A percentile compares a stretch with the other conserved stretches of the same genome.
Evolutionary conservation across 1,139 yeast species (phyloP).

Genomic region (Pichia terricola): DNA sequence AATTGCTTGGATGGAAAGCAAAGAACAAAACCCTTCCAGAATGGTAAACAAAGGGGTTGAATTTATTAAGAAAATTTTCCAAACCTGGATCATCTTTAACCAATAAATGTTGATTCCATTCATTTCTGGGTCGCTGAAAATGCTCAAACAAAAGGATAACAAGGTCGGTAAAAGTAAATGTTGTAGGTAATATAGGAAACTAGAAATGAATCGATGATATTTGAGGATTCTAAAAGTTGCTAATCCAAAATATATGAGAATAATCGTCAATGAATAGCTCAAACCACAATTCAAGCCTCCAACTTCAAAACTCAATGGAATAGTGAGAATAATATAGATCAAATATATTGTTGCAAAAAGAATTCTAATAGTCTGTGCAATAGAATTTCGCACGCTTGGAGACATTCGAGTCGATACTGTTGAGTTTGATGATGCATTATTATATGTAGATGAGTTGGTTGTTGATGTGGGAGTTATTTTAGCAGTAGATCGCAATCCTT

Average conservation of each 20-base stretch:
- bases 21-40: slow-evolving; percentile 86
- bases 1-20: slow-evolving; percentile 79
- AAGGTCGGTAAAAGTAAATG: slow-evolving; percentile 77
- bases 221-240: slow-evolving; percentile 61
- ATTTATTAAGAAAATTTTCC: slow-evolving; percentile 64
- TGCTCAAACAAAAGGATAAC: slow-evolving; percentile 60
- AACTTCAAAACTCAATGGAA: slow-evolving; percentile 90
- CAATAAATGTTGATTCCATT: slow-evolving; percentile 21
- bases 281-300: slow-evolving; percentile 90
- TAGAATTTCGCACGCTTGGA: not conserved
- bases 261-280: slow-evolving; percentile 71
- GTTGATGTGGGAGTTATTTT: not conserved
- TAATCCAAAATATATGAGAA: slow-evolving; percentile 55
- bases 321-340: slow-evolving; percentile 64
- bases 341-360: slow-evolving; percentile 51
- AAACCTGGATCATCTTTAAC: slow-evolving; percentile 38
- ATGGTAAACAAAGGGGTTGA: slow-evolving; percentile 85
- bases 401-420: not conserved
- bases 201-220: slow-evolving; percentile 39
- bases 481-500: too few species aligned
- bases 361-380: slow-evolving; percentile 15
- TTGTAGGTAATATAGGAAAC: slow-evolving; percentile 64
- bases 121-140: slow-evolving; percentile 29
- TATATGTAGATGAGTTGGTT: not conserved
- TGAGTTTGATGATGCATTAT: not conserved